Evolutionary conservation across 495 filamentous ascomycete species (phyloP).

Genomic region (Lindgomyces ingoldianus): DNA sequence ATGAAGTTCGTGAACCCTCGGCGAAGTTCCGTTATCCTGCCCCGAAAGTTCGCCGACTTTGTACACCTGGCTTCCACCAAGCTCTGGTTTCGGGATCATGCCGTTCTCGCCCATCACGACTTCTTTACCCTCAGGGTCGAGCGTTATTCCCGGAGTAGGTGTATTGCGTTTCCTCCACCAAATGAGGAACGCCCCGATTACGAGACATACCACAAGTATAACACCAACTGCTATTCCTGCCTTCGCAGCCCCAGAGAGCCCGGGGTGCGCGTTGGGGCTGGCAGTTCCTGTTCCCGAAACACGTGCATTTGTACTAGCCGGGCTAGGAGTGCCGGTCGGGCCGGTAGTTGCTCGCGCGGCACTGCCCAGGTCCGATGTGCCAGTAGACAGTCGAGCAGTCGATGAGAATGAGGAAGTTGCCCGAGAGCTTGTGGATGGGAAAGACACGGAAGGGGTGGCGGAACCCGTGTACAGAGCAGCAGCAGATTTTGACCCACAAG

Average conservation of each 20-base stretch:
- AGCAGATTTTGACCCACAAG: neutral
- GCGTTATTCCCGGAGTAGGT: neutral
- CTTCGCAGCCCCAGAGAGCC: neutral
- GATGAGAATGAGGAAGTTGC: neutral
- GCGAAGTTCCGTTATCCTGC: neutral
- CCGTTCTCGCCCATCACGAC: neutral
- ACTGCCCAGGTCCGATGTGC: neutral
- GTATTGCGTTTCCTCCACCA: neutral
- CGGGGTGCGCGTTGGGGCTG: neutral
- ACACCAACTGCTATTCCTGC: neutral
- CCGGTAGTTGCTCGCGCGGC: neutral
- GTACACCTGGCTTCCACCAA: neutral
- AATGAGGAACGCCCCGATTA: neutral
- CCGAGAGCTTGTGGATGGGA: neutral
- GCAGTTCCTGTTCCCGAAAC: neutral
- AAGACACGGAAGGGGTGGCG: neutral
- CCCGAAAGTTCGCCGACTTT: neutral
- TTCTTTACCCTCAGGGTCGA: neutral
- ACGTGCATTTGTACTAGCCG: neutral
- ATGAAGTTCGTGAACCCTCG: neutral
- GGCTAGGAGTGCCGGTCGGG: neutral
- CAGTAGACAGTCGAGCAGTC: neutral
- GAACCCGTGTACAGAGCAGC: neutral
- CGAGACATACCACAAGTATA: neutral
- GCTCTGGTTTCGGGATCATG: neutral